Percentiles rank a stretch among this genome's conserved stretches.
Evolutionary conservation across 768 basidiomycete species (phyloP).

Genomic region (Calocera cornea): DNA sequence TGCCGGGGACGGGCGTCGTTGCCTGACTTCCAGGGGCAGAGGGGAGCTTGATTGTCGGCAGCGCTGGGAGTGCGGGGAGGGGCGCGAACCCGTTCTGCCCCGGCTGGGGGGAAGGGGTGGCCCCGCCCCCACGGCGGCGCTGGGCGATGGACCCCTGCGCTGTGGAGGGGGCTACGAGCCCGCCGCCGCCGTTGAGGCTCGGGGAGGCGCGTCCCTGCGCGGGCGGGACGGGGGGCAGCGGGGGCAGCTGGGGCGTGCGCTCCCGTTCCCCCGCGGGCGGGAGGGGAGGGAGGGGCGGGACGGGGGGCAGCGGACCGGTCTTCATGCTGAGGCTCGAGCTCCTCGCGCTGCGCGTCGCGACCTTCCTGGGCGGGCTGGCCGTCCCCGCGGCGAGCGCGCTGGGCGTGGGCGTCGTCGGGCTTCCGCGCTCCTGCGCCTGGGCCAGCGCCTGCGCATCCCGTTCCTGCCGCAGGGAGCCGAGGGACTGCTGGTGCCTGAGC

Average conservation of each 20-base stretch:
- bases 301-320: background rate
- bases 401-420: background rate
- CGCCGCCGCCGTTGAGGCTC: background rate
- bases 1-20: background rate
- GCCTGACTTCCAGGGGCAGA: background rate
- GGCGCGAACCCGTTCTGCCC: background rate
- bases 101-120: background rate
- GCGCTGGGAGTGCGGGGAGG: background rate
- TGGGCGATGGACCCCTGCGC: slow-evolving; percentile 14
- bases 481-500: background rate
- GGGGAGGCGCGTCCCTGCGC: background rate
- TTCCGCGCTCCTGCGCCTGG: background rate
- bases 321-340: slow-evolving; percentile 2
- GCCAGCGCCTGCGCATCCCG: background rate
- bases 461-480: background rate
- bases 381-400: background rate
- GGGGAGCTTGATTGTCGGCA: slow-evolving; percentile 2
- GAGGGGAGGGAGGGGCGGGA: background rate
- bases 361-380: background rate
- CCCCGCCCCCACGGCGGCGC: slow-evolving; percentile 6
- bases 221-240: background rate
- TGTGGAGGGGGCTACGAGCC: slow-evolving; percentile 10
- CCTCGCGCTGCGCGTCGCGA: background rate
- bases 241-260: no score
- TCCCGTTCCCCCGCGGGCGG: background rate